These are phyloP conservation scores for Ustilago lituana DNA, from an alignment of 1,284 basidiomycete species.

Conservation along the genomic window DNA sequence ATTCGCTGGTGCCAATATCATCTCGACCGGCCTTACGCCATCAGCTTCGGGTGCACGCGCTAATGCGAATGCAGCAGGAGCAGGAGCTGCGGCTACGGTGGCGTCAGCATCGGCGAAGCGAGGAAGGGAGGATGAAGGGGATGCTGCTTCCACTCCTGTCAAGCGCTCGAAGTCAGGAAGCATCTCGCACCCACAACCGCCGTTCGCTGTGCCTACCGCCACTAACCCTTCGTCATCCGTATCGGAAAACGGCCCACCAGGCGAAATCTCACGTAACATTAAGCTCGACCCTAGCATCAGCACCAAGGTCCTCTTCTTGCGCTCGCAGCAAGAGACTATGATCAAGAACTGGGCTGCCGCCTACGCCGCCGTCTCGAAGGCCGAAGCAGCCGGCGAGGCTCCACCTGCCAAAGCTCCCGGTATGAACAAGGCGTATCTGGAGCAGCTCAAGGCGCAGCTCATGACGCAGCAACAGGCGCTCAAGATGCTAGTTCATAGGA, in stretches of 20 bases:
- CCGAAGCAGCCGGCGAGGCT: slow-evolving; percentile 2
- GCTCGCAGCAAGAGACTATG: slow-evolving; percentile 58
- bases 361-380: slow-evolving; percentile 28
- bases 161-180: slow-evolving; percentile 46
- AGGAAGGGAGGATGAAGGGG: slow-evolving; percentile 21
- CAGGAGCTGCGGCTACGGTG: background rate
- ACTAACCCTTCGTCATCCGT: background rate
- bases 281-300: slow-evolving; percentile 39
- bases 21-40: slow-evolving; percentile 31
- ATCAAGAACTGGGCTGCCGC: slow-evolving; percentile 52
- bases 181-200: slow-evolving; percentile 25
- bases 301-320: slow-evolving; percentile 53
- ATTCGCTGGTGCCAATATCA: slow-evolving; percentile 35
- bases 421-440: slow-evolving; percentile 43
- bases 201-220: background rate
- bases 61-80: background rate
- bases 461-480: slow-evolving; percentile 53
- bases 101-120: slow-evolving; percentile 18
- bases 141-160: slow-evolving; percentile 6
- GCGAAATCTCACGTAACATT: slow-evolving; percentile 21
- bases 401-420: slow-evolving; percentile 22
- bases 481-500: slow-evolving; percentile 39
- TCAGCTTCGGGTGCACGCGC: background rate
- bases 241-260: background rate
- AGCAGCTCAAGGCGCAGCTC: slow-evolving; percentile 53